These are phyloP conservation scores for Yamadazyma philogaea DNA, from an alignment of 805 yeast species.

Conservation along the genomic window DNA sequence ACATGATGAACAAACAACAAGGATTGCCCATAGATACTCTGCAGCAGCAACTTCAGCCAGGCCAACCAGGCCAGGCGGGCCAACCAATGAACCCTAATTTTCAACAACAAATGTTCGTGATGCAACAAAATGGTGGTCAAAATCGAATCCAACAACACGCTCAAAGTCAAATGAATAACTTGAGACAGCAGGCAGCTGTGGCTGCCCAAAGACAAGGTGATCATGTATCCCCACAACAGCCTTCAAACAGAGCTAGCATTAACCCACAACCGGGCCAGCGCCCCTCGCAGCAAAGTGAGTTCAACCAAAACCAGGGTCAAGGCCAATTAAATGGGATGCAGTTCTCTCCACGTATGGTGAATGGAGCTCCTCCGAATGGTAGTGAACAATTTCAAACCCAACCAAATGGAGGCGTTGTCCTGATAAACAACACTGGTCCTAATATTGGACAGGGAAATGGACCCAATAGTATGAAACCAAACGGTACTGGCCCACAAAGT, in stretches of 20 bases:
- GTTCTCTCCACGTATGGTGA: slow-evolving; percentile 13
- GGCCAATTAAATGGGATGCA: slow-evolving; percentile 11
- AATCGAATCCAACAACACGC: slow-evolving; percentile 44
- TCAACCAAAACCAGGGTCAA: not conserved
- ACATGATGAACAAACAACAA: slow-evolving; percentile 18
- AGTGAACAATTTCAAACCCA: not conserved
- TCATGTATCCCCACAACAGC: slow-evolving; percentile 15
- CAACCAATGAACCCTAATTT: slow-evolving; percentile 8
- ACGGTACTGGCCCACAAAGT: slow-evolving; percentile 4
- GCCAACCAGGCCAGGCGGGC: not conserved
- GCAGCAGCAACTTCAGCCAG: slow-evolving; percentile 10
- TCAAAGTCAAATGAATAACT: slow-evolving; percentile 49
- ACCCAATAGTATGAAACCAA: slow-evolving; percentile 1
- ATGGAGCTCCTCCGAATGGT: slow-evolving; percentile 7
- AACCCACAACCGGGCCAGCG: slow-evolving; percentile 4
- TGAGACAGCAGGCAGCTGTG: slow-evolving; percentile 43
- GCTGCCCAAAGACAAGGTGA: slow-evolving; percentile 20
- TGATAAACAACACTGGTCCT: not conserved
- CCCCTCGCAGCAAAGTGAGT: slow-evolving; percentile 4
- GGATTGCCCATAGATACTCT: slow-evolving; percentile 16
- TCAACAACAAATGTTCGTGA: slow-evolving; percentile 31
- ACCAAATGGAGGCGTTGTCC: slow-evolving; percentile 2
- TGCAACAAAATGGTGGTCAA: slow-evolving; percentile 21
- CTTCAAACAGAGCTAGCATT: slow-evolving; percentile 1
- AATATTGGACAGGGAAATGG: slow-evolving; percentile 13